Evolutionary conservation across 2,329 filamentous ascomycete genomes (phyloP).

Genomic region (Zopfia rhizophila): DNA sequence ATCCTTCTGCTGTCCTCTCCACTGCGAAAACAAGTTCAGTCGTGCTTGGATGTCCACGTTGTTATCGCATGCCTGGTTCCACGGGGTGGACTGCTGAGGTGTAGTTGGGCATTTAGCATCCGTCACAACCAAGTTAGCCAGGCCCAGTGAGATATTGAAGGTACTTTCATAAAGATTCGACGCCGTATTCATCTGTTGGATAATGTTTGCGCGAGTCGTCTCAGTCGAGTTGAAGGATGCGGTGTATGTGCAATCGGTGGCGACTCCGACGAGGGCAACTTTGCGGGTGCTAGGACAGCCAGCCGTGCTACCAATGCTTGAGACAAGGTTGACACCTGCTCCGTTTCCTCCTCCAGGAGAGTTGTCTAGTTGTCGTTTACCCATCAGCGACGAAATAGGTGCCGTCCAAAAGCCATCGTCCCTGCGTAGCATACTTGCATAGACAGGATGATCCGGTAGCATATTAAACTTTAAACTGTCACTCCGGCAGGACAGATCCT

Average conservation of each 20-base stretch:
- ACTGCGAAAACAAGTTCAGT: slow-evolving; percentile 86
- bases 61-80: slow-evolving; percentile 81
- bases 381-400: slow-evolving; percentile 74
- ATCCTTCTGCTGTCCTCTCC: slow-evolving; percentile 82
- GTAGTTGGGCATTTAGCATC: slow-evolving; percentile 78
- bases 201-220: slow-evolving; percentile 77
- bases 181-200: slow-evolving; percentile 84
- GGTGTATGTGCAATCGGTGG: slow-evolving; percentile 92
- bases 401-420: slow-evolving; percentile 68
- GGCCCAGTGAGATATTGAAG: slow-evolving; percentile 94
- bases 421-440: slow-evolving; percentile 62
- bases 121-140: slow-evolving; percentile 85
- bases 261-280: slow-evolving; percentile 90
- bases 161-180: slow-evolving; percentile 88
- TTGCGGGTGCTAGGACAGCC: slow-evolving; percentile 92
- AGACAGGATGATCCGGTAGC: slow-evolving; percentile 75
- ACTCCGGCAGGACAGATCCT: slow-evolving; percentile 70
- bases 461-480: slow-evolving; percentile 84
- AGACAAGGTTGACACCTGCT: slow-evolving; percentile 79
- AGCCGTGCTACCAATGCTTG: slow-evolving; percentile 80
- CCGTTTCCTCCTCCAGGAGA: slow-evolving; percentile 77
- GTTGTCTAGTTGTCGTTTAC: slow-evolving; percentile 73
- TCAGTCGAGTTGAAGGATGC: slow-evolving; percentile 73
- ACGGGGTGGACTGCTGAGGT: slow-evolving; percentile 73
- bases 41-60: slow-evolving; percentile 75